A percentile compares a stretch with the other conserved stretches of the same genome.
Evolutionary conservation across 139 green algal genomes (phyloP).

Genomic region (Zygnema circumcarinatum): DNA sequence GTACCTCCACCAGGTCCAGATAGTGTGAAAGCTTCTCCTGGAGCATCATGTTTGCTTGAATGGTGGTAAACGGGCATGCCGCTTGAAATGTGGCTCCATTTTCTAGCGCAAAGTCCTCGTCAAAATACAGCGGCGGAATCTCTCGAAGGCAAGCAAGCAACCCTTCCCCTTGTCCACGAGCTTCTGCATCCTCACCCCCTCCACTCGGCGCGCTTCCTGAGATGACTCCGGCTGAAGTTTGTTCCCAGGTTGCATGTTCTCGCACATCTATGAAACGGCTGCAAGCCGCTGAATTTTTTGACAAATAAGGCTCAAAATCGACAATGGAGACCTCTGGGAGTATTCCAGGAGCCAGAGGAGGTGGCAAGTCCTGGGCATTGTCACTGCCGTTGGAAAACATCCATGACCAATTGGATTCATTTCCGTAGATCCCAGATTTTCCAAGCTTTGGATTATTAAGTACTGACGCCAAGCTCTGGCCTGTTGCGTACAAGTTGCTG

Average conservation of each 20-base stretch:
- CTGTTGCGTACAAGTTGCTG: not conserved
- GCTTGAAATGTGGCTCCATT: slow-evolving; percentile 40
- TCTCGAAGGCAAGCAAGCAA: slow-evolving; percentile 53
- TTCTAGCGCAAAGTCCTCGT: slow-evolving; percentile 60
- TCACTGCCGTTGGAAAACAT: not conserved
- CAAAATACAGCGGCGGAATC: slow-evolving; percentile 59
- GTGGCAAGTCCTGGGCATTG: not conserved
- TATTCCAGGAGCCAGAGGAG: slow-evolving; percentile 41
- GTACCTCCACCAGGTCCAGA: slow-evolving; percentile 63
- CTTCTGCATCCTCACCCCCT: not conserved
- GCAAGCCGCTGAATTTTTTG: slow-evolving; percentile 20
- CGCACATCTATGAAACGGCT: slow-evolving; percentile 51
- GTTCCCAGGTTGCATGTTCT: slow-evolving; percentile 37
- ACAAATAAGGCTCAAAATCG: slow-evolving; percentile 54
- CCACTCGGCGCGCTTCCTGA: not conserved
- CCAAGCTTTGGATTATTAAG: slow-evolving; percentile 48
- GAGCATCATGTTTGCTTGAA: slow-evolving; percentile 46
- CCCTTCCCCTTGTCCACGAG: slow-evolving; percentile 41
- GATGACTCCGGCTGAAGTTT: not conserved
- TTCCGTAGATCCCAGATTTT: slow-evolving; percentile 37
- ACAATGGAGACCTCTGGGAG: slow-evolving; percentile 41
- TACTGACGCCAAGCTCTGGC: slow-evolving; percentile 51
- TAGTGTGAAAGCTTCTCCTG: slow-evolving; percentile 65
- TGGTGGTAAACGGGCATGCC: slow-evolving; percentile 31
- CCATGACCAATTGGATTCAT: slow-evolving; percentile 27